phyloP scores from a whole-genome alignment of 2,329 filamentous ascomycete genomes.

The Taxawa tesnikishii region DNA sequence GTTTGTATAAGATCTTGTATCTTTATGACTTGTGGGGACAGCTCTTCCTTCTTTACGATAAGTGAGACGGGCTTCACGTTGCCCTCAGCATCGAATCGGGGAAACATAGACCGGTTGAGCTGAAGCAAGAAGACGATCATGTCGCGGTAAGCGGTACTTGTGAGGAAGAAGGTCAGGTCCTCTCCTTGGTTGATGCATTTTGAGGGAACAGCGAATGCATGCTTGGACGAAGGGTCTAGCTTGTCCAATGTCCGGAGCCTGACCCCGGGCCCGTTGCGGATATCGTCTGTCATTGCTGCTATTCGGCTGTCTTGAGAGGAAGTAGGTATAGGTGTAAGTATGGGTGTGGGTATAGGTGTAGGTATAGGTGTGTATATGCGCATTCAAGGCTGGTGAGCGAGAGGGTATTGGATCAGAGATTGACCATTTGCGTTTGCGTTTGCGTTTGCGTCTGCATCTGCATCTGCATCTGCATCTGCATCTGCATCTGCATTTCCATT shows the following conservation, averaged over 20 bases:
- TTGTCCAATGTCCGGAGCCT: constrained; percentile 14
- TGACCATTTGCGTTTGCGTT: too few relatives aligned
- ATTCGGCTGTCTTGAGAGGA: constrained; percentile 2
- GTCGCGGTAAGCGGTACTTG: constrained; percentile 71
- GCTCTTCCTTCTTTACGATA: constrained; percentile 30
- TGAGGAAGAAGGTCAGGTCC: constrained; percentile 71
- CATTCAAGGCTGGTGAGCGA: not conserved
- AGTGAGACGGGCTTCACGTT: constrained; percentile 7
- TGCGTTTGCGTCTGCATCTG: not conserved
- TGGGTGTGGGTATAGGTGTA: not conserved
- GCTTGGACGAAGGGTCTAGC: constrained; percentile 36
- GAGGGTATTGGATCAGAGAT: too few relatives aligned
- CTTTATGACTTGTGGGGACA: constrained; percentile 48
- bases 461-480: too few relatives aligned
- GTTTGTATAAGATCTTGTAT: constrained; percentile 55
- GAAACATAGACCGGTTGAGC: constrained; percentile 78
- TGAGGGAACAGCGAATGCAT: constrained; percentile 52
- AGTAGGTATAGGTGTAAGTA: not conserved
- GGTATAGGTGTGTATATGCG: not conserved
- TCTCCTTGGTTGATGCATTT: constrained; percentile 79
- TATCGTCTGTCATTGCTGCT: constrained; percentile 8
- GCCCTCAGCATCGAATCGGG: constrained; percentile 39
- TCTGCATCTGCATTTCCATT: not conserved
- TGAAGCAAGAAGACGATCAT: constrained; percentile 81
- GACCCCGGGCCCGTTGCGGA: constrained; percentile 7